Percentiles rank a stretch among this genome's conserved stretches.
Conservation (phyloP, 306 rosid genomes). For the Canavalia gladiata region DNA sequence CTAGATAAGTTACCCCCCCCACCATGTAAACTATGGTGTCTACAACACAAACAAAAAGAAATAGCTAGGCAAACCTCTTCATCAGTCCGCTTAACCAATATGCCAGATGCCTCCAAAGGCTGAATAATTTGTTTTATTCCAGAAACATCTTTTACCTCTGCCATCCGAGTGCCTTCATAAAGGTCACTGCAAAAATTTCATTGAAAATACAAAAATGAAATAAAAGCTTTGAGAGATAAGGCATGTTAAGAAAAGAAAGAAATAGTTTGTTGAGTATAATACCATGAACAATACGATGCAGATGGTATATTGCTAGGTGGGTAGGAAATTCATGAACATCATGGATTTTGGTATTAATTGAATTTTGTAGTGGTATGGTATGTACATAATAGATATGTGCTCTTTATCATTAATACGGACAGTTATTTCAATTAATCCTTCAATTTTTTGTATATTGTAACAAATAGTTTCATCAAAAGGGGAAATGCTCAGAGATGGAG, state of each 20-base stretch:
- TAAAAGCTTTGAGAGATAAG: not conserved
- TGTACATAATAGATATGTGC: constrained; percentile 9
- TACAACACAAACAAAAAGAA: constrained; percentile 5
- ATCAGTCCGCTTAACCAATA: constrained; percentile 82
- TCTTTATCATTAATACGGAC: constrained; percentile 19
- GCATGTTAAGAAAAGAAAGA: not conserved
- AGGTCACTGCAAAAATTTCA: constrained; percentile 71
- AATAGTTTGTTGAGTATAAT: constrained; percentile 20
- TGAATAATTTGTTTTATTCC: constrained; percentile 78
- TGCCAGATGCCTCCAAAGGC: constrained; percentile 84
- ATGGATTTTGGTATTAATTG: constrained; percentile 20
- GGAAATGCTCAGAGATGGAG: constrained; percentile 36
- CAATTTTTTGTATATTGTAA: not conserved
- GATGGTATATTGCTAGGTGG: constrained; percentile 17
- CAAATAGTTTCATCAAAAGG: constrained; percentile 23
- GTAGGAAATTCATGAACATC: not conserved
- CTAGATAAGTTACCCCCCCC: not conserved
- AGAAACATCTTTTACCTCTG: constrained; percentile 68
- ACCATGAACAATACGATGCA: constrained; percentile 25
- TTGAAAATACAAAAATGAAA: constrained; percentile 45
- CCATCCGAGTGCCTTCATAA: constrained; percentile 96
- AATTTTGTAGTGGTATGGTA: constrained; percentile 19
- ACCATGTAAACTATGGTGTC: constrained; percentile 1
- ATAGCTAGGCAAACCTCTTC: constrained; percentile 68
- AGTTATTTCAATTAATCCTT: constrained; percentile 29